A percentile compares a stretch with the other conserved stretches of the same genome.
phyloP scores from a whole-genome alignment of 371 early-diverging fungal species.

The Mucor mucedo region DNA sequence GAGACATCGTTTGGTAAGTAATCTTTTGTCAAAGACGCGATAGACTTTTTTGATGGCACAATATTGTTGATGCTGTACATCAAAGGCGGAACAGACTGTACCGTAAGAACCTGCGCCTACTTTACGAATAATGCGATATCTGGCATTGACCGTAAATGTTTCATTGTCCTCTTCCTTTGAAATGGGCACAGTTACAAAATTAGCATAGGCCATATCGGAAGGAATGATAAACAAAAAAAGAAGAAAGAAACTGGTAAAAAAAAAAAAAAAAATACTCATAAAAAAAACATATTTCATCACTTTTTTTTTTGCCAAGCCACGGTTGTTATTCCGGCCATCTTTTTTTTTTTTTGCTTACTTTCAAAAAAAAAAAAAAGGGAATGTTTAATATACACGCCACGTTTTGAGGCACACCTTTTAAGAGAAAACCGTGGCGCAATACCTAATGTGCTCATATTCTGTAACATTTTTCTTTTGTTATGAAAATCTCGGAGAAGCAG shows the following conservation, averaged over 20 bases:
- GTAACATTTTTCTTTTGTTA: too few relatives aligned
- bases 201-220: slow-evolving; percentile 1
- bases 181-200: slow-evolving; percentile 12
- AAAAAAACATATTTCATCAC: too few relatives aligned
- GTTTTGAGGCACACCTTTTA: too few relatives aligned
- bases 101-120: slow-evolving; percentile 19
- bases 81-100: slow-evolving; percentile 18
- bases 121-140: slow-evolving; percentile 11
- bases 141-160: slow-evolving; percentile 12
- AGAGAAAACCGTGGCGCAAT: too few relatives aligned
- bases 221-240: background rate
- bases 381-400: background rate
- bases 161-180: slow-evolving; percentile 9
- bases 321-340: background rate
- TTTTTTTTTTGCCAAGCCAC: slow-evolving; percentile 15
- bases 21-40: slow-evolving; percentile 59
- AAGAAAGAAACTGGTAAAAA: background rate
- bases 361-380: background rate
- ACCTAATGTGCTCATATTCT: too few relatives aligned
- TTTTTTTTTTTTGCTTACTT: background rate
- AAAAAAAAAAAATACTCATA: background rate
- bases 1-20: slow-evolving; percentile 68
- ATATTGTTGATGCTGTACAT: slow-evolving; percentile 7
- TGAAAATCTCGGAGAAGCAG: too few relatives aligned
- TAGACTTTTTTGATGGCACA: slow-evolving; percentile 22